These are phyloP conservation scores for Orbilia javanica DNA, from an alignment of 2,329 filamentous ascomycete species.

Conservation along the genomic window DNA sequence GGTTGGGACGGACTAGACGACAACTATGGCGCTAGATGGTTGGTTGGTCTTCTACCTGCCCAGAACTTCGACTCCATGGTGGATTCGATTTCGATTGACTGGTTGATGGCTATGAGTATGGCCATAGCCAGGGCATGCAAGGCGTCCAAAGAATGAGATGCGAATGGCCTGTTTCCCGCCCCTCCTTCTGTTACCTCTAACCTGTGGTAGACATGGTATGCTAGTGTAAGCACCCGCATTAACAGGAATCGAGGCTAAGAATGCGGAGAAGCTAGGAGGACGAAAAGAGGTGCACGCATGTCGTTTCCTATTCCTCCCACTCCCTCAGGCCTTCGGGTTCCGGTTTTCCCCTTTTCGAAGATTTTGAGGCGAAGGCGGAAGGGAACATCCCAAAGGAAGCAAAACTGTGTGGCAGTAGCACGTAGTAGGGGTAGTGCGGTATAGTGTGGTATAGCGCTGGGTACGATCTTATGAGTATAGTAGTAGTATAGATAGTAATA, in stretches of 20 bases:
- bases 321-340: slow-evolving; percentile 25
- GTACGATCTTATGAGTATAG: background rate
- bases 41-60: slow-evolving; percentile 18
- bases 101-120: background rate
- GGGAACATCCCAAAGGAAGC: no score
- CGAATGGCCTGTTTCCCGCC: slow-evolving; percentile 25
- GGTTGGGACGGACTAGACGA: no score
- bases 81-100: background rate
- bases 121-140: slow-evolving; percentile 19
- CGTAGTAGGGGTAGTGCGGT: no score
- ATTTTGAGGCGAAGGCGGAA: slow-evolving; percentile 43
- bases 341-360: slow-evolving; percentile 52
- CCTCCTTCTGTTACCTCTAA: background rate
- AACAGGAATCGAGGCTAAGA: slow-evolving; percentile 45
- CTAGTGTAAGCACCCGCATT: slow-evolving; percentile 45
- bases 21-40: background rate
- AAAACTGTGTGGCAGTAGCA: no score
- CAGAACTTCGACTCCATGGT: slow-evolving; percentile 16
- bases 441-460: no score
- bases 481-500: background rate
- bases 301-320: slow-evolving; percentile 51
- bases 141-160: slow-evolving; percentile 37
- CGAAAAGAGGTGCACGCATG: slow-evolving; percentile 42
- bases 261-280: slow-evolving; percentile 39
- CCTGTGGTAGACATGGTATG: background rate